Base-by-base conservation (phyloP, 1,284 basidiomycete species). In the Wolfiporia cocos region DNA sequence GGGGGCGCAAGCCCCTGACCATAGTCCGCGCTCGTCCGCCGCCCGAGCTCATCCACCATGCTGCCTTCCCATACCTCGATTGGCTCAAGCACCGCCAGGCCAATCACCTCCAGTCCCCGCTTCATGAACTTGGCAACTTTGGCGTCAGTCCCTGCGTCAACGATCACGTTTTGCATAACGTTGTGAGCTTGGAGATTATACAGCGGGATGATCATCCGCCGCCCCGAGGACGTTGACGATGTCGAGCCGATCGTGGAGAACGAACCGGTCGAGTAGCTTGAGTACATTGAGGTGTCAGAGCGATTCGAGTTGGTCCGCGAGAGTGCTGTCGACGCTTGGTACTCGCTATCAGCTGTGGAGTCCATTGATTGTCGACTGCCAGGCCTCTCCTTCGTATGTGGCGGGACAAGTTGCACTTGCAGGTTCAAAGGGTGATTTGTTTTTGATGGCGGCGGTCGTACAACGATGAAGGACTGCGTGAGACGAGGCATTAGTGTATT, bases 181-280 rank as follows among this genome's bases (percentile, higher is more conserved):
- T 90, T 91, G 65, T 99, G 94, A 2, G 86, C 89, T 42, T 89
- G 84, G 24, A 98, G 75, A 56, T 95, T 97, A 69, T 96, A 98
- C 12, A 97, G 73, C 0, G 95, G 94, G 37, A 93, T 86, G 52
- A 97, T 93, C 53, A 84, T 81, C 36, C 89, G 73, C 17, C 83
- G 69, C 17, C 70, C 68, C 4, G 71, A 67, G 3, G 71, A 62
- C 4, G 66, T 54, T 2, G 74, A 73, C 24, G 74, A 63, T 1
- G 69, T 62, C 10, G 79, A 77, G 18, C 70, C 52, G n/a, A 64
- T 50, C 6, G 67, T 64, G n/a, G 67, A 60, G 48, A 77, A 69
- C 0, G 81, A 83, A 3, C 75, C 51, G 18, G 65, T 63, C 10
- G 69, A 65, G 38, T 64, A 64, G 5, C 58, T 57, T 0, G 67